Base-by-base conservation (phyloP, 2,329 filamentous ascomycete species). In the Colletotrichum magnum region DNA sequence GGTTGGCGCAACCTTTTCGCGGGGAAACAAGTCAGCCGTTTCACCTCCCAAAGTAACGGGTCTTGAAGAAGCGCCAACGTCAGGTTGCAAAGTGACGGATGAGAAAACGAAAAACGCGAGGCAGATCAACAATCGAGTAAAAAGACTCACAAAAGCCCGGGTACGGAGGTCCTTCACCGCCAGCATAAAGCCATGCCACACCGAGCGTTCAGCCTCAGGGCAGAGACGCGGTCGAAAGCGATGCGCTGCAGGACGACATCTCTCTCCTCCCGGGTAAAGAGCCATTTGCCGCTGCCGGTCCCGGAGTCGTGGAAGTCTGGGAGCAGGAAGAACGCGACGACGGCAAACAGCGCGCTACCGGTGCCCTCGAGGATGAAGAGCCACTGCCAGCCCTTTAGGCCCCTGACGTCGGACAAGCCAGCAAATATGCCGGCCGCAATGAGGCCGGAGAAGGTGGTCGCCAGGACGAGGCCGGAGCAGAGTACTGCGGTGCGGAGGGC, bases 401-500 rank as follows among this genome's bases (percentile, higher is more conserved):
- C 58, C n/a, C 41, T 28, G 6, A 18, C 58, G 0, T 47, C 58
- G 12, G 45, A n/a, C 15, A 60, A 15, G 3, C 58, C 58, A 9
- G 70, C 72, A 15, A 43, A 51, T 10, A 60, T 28, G 12, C 72
- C 59, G 7, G 71, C 75, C 24, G 79, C 75, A 0, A 65, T 54
- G 1, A 58, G 4, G 15, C 61, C 43, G 4, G 41, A 36, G 1
- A 60, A 60, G 15, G 47, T 21, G 2, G 47, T 52, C 1, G 58
- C 45, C 0, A 52, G 18, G 7, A 41, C 48, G 12, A 52, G 15
- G 3, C 47, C 58, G 15, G 58, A 60, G 1, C 32, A 60, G 0
- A 51, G 47, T 1, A 60, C 24, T 2, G 58, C 58, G 10, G 47
- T 51, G 9, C 90, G 84, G 12, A 92, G 81, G 6, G 87, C 88